phyloP scores from a whole-genome alignment of 805 yeast genomes.

The Candida peoriensis region DNA sequence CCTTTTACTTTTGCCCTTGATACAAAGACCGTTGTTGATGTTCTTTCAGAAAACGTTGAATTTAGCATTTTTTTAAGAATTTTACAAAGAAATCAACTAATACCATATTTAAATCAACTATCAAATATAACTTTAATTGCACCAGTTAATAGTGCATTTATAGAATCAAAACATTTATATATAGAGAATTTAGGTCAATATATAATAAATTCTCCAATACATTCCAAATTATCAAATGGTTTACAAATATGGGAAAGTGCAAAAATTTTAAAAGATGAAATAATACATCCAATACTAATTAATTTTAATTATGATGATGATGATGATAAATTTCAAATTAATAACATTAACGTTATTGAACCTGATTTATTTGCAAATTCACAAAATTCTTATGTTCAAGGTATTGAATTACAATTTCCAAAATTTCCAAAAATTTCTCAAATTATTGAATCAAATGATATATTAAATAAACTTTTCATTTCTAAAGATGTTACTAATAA shows the following conservation, averaged over 20 bases:
- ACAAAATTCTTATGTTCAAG: constrained; percentile 65
- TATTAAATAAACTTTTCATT: constrained; percentile 2
- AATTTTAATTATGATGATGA: constrained; percentile 2
- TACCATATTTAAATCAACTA: constrained; percentile 56
- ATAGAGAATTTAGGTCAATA: constrained; percentile 9
- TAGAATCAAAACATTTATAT: constrained; percentile 14
- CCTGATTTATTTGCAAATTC: constrained; percentile 53
- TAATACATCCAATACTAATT: neutral
- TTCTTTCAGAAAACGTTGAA: constrained; percentile 62
- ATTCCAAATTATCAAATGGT: constrained; percentile 10
- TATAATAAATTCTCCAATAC: constrained; percentile 12
- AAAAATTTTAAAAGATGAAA: neutral
- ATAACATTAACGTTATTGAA: constrained; percentile 47
- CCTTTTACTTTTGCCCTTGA: constrained; percentile 4
- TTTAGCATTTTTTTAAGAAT: constrained; percentile 59
- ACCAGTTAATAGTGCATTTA: constrained; percentile 76
- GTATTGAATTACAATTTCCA: constrained; percentile 44
- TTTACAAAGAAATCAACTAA: constrained; percentile 56
- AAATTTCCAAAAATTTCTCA: constrained; percentile 28
- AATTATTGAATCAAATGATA: constrained; percentile 31
- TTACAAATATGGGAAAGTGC: constrained; percentile 8
- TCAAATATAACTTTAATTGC: constrained; percentile 71
- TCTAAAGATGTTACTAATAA: constrained; percentile 23
- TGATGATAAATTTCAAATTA: constrained; percentile 28
- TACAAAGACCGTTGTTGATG: constrained; percentile 53